Conservation (phyloP, 768 basidiomycete genomes). For the Terana coerulea region DNA sequence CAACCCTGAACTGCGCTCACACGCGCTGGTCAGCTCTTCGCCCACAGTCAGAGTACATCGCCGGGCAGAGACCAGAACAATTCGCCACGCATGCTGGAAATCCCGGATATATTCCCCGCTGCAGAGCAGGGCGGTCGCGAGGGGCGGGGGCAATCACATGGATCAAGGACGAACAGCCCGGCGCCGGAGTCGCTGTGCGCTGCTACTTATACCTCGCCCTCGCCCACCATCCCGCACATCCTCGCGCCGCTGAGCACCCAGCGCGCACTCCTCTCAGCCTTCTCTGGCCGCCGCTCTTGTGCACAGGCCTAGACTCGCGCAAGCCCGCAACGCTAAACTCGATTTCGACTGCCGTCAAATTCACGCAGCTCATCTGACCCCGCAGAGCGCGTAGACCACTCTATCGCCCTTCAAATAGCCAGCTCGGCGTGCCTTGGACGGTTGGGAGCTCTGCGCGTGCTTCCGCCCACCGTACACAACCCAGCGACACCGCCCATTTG, state of each 20-base stretch:
- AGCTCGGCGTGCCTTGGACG: background rate
- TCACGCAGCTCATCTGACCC: background rate
- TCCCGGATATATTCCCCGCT: too few relatives aligned
- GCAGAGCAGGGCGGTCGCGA: too few relatives aligned
- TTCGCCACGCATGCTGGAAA: too few relatives aligned
- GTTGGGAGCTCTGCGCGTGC: slow-evolving; percentile 1
- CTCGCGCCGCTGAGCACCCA: too few relatives aligned
- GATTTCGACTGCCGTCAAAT: slow-evolving; percentile 14
- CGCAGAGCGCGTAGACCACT: background rate
- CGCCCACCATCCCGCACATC: too few relatives aligned
- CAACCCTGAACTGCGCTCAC: background rate
- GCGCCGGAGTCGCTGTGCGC: background rate
- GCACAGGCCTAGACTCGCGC: too few relatives aligned
- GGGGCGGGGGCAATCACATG: too few relatives aligned
- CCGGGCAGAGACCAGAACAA: background rate
- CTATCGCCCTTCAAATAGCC: slow-evolving; percentile 13
- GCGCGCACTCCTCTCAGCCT: too few relatives aligned
- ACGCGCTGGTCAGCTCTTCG: background rate
- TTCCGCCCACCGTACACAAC: slow-evolving; percentile 1
- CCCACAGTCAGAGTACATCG: background rate
- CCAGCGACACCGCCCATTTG: background rate
- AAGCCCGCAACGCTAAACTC: slow-evolving; percentile 8
- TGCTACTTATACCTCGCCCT: background rate
- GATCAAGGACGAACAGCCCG: background rate
- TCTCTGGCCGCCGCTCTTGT: too few relatives aligned